phyloP scores from a whole-genome alignment of 306 rosid genomes.

The Malus sylvestris region DNA sequence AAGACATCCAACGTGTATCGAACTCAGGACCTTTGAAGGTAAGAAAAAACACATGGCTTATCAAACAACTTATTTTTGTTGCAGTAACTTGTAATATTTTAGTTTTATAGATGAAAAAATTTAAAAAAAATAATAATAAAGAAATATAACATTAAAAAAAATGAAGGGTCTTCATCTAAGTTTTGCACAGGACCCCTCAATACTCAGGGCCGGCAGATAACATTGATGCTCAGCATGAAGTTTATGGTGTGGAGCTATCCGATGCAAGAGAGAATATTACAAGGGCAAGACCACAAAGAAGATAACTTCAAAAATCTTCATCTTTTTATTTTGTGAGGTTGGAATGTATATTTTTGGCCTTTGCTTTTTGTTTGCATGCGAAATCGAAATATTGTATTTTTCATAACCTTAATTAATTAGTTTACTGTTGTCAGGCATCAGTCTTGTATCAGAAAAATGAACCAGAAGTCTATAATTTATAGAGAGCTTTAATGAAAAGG shows the following conservation, averaged over 20 bases:
- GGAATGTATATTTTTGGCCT: not conserved
- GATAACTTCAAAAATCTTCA: conserved; percentile 18
- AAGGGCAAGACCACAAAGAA: conserved; percentile 22
- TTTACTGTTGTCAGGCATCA: not conserved
- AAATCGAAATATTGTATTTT: not conserved
- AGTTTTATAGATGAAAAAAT: too few species aligned
- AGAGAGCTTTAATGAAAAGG: too few species aligned
- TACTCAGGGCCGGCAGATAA: not conserved
- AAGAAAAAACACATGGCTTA: too few species aligned
- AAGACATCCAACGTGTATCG: too few species aligned
- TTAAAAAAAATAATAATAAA: too few species aligned
- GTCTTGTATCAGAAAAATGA: not conserved
- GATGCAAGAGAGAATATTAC: conserved; percentile 15
- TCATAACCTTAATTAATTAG: not conserved
- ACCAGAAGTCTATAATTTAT: not conserved
- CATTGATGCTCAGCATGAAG: conserved; percentile 26
- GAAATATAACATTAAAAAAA: too few species aligned
- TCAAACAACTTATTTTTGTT: too few species aligned
- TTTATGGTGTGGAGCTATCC: conserved; percentile 19
- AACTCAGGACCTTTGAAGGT: too few species aligned
- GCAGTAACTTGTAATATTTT: too few species aligned
- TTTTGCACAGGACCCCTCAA: too few species aligned
- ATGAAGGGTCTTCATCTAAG: too few species aligned
- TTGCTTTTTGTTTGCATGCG: not conserved
- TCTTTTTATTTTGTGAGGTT: not conserved